Base-by-base conservation (phyloP, 2,329 filamentous ascomycete species). In the Penicillium italicum region DNA sequence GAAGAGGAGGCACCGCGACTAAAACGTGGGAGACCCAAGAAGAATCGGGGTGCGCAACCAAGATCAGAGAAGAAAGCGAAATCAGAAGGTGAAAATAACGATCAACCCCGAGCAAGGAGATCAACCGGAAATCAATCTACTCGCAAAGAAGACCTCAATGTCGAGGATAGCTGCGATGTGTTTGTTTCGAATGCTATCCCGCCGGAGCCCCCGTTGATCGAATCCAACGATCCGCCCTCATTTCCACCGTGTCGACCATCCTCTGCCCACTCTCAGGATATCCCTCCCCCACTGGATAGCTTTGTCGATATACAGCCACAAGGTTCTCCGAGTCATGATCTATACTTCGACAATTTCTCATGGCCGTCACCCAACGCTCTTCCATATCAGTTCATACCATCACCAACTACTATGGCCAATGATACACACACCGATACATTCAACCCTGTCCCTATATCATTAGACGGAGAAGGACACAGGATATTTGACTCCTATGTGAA, bases 401-500 rank as follows among this genome's bases (percentile, higher is more conserved):
- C 70, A 16, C 71, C 72, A 12, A 65, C 63, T 52, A 68, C 68
- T 4, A 62, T 72, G 1, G 60, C 74, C 31, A 74, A 69, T 46
- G 73, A 73, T 31, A 68, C 74, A 12, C 66, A 68, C 24, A 75
- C 70, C 12, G 70, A 75, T 48, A 70, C 73, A 0, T 75, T 75
- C 58, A 70, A 74, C 56, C 62, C 61, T 3, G 58, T 75, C 7
- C 73, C 74, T 10, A 57, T 73, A 52, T 62, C 66, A 9, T 43
- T 74, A 30, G 66, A 68, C 49, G 46, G 51, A 20, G 66, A 72
- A 42, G 71, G 69, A 16, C 63, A 72, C 49, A 58, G 61, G 24
- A 56, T 75, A 2, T 74, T 75, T 49, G 72, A 76, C 55, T 75
- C 74, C 37, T 76, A 75, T 55, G 69, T 70, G n/a, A 71, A 71